Evolutionary conservation across 805 yeast species (phyloP), one percentile per base, ranked within the genome.

Genomic region (Suhomyces emberorum): DNA sequence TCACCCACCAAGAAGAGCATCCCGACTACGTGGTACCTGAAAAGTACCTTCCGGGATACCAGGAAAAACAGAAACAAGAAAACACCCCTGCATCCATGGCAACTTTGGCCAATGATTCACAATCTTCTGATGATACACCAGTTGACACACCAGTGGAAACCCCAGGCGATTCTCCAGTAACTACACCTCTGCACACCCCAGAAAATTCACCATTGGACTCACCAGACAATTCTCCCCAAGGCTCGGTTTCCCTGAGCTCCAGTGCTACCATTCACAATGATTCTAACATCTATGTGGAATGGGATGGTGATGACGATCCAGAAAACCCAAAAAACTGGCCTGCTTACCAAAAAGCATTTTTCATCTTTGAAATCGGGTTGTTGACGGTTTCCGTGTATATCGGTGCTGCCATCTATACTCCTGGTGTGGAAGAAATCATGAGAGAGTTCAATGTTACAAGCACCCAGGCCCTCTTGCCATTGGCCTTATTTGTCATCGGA

Each of bases 251-350:
- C 10, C 9, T 10, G 9, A 19, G 19, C 15, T 30, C 32, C 8
- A 17, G 17, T 17, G 17, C 7, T 10, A 19, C 24, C 11, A 14
- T 21, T 10, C 10, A 22, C 7, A 17, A 9, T 17, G 26, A 30
- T 12, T 7, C 15, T 5, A 12, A 21, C 10, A 29, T 29, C 9
- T 29, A 16, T 15, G 56, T 52, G n/a, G 43, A 43, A 3, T 63
- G 63, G 65, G 66, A 64, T 27, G 64, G 64, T 8, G 70, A 62
- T 4, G 69, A 69, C 33, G 83, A 77, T 48, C 74, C 77, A 1
- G 78, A 72, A 39, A 57, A 74, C 45, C 86, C 86, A 0, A 48
- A 57, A 15, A 77, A 76, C 50, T 80, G 86, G 85, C 61, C 79
- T 0, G 17, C 49, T 0, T 31, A 39, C 25, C 61, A 67, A 33